Evolutionary conservation across 768 basidiomycete species (phyloP).

Genomic region (Collybia nuda): DNA sequence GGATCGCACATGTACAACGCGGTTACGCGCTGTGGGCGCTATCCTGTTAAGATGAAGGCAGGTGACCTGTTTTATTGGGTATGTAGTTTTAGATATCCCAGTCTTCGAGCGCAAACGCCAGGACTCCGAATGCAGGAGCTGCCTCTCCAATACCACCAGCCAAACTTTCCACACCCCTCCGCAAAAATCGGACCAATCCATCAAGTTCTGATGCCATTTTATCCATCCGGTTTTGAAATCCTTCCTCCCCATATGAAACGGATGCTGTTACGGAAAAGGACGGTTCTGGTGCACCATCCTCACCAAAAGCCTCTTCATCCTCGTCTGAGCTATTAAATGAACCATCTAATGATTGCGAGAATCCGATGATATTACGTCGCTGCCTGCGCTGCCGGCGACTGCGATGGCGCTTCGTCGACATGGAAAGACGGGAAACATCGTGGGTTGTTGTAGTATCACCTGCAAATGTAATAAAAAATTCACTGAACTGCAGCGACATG

Average conservation of each 20-base stretch:
- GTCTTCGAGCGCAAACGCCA: constrained; percentile 78
- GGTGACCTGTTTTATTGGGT: not conserved
- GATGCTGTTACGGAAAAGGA: constrained; percentile 42
- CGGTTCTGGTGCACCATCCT: constrained; percentile 25
- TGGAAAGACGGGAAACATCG: constrained; percentile 52
- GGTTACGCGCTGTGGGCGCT: not conserved
- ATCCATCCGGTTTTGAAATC: constrained; percentile 51
- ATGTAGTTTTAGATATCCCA: constrained; percentile 58
- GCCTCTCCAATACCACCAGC: constrained; percentile 61
- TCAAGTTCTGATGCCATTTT: constrained; percentile 71
- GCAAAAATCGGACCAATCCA: constrained; percentile 65
- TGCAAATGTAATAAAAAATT: constrained; percentile 58
- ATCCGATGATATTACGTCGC: constrained; percentile 60
- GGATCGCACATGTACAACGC: too few relatives aligned
- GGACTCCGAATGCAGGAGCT: constrained; percentile 63
- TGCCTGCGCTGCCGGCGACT: constrained; percentile 59
- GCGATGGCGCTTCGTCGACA: constrained; percentile 57
- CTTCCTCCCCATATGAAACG: constrained; percentile 40
- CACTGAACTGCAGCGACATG: constrained; percentile 69
- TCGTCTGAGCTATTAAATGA: constrained; percentile 43
- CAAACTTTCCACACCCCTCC: constrained; percentile 68
- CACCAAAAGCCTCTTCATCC: constrained; percentile 29
- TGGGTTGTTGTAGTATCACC: constrained; percentile 60
- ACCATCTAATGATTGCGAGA: constrained; percentile 40
- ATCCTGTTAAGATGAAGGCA: not conserved